These are phyloP conservation scores for Acacia concinna DNA, from an alignment of 331 rosid genomes.

Conservation along the genomic window DNA sequence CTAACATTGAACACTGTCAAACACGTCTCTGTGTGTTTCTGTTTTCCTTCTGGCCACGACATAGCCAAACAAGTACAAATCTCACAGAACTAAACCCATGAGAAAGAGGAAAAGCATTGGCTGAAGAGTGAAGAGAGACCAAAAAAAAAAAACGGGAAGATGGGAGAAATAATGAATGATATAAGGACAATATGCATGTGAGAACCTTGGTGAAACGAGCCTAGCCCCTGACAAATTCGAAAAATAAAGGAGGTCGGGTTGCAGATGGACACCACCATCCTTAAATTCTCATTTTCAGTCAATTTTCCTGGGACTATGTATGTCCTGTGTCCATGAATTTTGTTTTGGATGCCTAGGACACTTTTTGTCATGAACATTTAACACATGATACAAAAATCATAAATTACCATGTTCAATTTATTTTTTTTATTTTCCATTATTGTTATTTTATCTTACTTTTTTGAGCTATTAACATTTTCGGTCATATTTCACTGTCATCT, in stretches of 20 bases:
- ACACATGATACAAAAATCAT: background rate
- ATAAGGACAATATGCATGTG: background rate
- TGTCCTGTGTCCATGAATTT: background rate
- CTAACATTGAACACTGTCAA: background rate
- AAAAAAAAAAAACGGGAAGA: no score
- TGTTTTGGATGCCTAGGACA: background rate
- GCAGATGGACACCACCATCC: background rate
- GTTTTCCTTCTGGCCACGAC: no score
- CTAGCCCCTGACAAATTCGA: background rate
- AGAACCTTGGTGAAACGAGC: background rate
- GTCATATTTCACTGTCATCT: constrained; percentile 20
- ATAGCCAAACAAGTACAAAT: no score
- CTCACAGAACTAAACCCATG: background rate
- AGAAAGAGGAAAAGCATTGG: background rate
- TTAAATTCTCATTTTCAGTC: background rate
- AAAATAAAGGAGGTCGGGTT: background rate
- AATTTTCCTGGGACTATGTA: background rate
- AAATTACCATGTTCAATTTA: background rate
- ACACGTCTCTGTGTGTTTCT: background rate
- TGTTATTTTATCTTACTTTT: background rate
- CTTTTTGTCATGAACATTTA: background rate
- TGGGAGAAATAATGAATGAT: background rate
- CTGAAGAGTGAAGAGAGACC: background rate
- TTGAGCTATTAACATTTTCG: background rate
- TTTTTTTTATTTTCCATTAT: background rate